Percentiles rank a stretch among this genome's conserved stretches.
phyloP scores from a whole-genome alignment of 345 rosid species.

The Salix dunnii region DNA sequence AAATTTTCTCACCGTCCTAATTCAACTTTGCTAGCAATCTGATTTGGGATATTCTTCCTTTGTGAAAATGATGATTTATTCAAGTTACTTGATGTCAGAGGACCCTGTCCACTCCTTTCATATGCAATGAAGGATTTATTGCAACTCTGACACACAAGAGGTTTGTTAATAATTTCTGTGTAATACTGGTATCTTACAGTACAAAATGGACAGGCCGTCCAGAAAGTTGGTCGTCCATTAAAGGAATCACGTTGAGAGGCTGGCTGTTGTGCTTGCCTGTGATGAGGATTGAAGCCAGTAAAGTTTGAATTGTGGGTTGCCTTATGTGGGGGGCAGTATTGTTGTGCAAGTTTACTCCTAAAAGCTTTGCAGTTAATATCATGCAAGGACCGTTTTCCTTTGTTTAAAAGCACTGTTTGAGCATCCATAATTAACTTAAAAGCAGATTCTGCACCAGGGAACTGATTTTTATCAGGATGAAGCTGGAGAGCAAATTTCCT shows the following conservation, averaged over 20 bases:
- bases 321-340: conserved; percentile 36
- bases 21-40: conserved; percentile 40
- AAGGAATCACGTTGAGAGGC: conserved; percentile 33
- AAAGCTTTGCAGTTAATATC: conserved; percentile 46
- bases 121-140: conserved; percentile 46
- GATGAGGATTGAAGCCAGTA: conserved; percentile 33
- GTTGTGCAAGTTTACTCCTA: conserved; percentile 29
- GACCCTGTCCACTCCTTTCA: conserved; percentile 33
- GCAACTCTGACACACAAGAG: conserved; percentile 52
- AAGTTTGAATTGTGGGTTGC: conserved; percentile 25
- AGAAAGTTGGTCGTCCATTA: conserved; percentile 42
- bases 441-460: conserved; percentile 93
- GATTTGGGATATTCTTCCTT: conserved; percentile 41
- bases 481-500: conserved; percentile 75
- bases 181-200: conserved; percentile 40
- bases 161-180: conserved; percentile 31
- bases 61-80: conserved; percentile 36
- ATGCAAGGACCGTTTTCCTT: conserved; percentile 48
- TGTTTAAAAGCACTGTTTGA: conserved; percentile 70
- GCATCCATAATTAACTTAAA: conserved; percentile 88
- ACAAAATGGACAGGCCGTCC: conserved; percentile 78
- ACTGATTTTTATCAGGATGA: conserved; percentile 90
- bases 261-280: conserved; percentile 34
- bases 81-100: conserved; percentile 23
- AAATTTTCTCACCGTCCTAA: conserved; percentile 31